Evolutionary conservation across 164 flowering plant genomes (phyloP).

Genomic region (Vitis riparia): DNA sequence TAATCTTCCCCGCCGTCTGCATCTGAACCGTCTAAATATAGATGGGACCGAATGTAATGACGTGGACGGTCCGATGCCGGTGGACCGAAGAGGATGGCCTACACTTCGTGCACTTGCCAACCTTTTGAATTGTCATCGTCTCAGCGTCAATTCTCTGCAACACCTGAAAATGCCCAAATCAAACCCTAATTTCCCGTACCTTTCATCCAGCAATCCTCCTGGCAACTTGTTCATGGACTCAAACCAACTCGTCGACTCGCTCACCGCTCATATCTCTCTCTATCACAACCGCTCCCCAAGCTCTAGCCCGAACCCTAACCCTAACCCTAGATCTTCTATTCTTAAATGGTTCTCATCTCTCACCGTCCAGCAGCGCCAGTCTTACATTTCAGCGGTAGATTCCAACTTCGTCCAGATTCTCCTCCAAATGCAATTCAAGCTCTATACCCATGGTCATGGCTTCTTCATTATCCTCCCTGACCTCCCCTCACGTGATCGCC

Average conservation of each 20-base stretch:
- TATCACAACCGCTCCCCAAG: slow-evolving; percentile 42
- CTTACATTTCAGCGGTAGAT: slow-evolving; percentile 65
- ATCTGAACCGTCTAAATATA: too few relatives aligned
- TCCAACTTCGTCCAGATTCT: slow-evolving; percentile 48
- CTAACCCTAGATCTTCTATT: slow-evolving; percentile 55
- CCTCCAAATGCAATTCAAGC: slow-evolving; percentile 55
- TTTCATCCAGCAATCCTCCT: background rate
- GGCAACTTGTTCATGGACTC: slow-evolving; percentile 29
- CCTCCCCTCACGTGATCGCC: slow-evolving; percentile 42
- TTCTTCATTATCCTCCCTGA: slow-evolving; percentile 73
- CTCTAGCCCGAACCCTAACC: slow-evolving; percentile 24
- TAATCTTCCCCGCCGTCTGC: too few relatives aligned
- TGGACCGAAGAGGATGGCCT: too few relatives aligned
- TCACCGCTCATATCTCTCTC: slow-evolving; percentile 82
- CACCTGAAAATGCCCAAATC: slow-evolving; percentile 18
- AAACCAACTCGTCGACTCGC: slow-evolving; percentile 62
- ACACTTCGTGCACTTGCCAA: background rate
- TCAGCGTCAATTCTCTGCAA: background rate
- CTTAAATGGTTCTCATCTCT: slow-evolving; percentile 89
- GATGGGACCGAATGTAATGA: too few relatives aligned
- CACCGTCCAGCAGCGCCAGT: slow-evolving; percentile 60
- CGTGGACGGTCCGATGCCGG: too few relatives aligned
- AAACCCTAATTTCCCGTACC: slow-evolving; percentile 7
- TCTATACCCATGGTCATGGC: slow-evolving; percentile 46
- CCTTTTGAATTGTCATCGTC: background rate